Conservation (phyloP, 257 asterid species). For the Forsythia suspensa region DNA sequence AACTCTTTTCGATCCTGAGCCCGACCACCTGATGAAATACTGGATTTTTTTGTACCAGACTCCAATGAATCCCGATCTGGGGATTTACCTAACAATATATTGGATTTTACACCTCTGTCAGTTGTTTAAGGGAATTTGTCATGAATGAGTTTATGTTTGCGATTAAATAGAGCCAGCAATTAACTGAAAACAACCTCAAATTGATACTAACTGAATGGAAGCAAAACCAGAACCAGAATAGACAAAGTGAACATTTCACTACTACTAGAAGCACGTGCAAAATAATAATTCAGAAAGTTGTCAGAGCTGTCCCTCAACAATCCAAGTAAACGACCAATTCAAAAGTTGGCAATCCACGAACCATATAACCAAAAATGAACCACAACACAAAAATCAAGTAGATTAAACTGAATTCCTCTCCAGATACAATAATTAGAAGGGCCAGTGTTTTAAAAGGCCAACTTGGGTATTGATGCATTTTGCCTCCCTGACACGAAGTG, state of each 20-base stretch:
- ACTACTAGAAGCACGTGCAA: conserved; percentile 6
- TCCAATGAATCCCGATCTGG: conserved; percentile 73
- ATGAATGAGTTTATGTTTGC: not conserved
- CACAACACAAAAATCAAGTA: not conserved
- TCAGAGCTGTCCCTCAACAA: not conserved
- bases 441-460: not conserved
- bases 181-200: not conserved
- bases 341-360: not conserved
- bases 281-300: not conserved
- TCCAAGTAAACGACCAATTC: not conserved
- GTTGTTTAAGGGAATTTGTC: conserved; percentile 1
- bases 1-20: conserved; percentile 75
- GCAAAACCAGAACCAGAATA: not conserved
- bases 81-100: conserved; percentile 55
- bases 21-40: conserved; percentile 69
- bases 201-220: not conserved
- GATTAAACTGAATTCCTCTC: not conserved
- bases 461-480: not conserved
- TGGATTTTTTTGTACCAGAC: conserved; percentile 73
- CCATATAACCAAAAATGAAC: not conserved
- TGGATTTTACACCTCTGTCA: conserved; percentile 5
- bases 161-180: conserved; percentile 1
- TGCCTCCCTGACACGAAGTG: not conserved
- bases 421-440: not conserved
- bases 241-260: not conserved